Conservation (phyloP, 2,329 filamentous ascomycete genomes). For the Metarhizium guizhouense region DNA sequence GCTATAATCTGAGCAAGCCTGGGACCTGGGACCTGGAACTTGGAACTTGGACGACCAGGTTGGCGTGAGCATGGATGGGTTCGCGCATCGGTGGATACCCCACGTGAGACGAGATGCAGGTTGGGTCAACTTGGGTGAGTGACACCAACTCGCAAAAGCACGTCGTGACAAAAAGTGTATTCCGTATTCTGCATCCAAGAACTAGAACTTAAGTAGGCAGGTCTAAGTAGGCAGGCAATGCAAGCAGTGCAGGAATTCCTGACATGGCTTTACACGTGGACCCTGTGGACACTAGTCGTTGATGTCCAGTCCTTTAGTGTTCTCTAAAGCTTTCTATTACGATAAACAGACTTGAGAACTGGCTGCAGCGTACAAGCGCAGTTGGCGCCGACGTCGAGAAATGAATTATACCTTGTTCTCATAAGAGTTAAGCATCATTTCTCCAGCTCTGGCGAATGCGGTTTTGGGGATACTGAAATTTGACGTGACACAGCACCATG, state of each 20-base stretch:
- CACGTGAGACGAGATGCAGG: conserved; percentile 11
- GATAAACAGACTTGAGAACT: no score
- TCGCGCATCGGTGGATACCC: conserved; percentile 12
- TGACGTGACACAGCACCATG: no score
- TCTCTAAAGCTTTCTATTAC: not conserved
- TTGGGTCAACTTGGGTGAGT: conserved; percentile 1
- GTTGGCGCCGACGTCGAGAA: no score
- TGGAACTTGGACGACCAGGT: not conserved
- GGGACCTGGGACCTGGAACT: no score
- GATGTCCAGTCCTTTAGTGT: not conserved
- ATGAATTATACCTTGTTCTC: no score
- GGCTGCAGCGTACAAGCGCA: no score
- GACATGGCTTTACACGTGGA: conserved; percentile 11
- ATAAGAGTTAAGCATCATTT: no score
- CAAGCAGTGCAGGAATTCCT: not conserved
- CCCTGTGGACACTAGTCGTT: conserved; percentile 6
- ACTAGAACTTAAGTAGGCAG: no score
- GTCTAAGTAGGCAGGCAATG: not conserved
- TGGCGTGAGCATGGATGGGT: conserved; percentile 10
- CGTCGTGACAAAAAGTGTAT: not conserved
- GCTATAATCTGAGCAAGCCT: no score
- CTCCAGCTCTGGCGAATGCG: not conserved
- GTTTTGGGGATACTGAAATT: not conserved
- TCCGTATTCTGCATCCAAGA: no score
- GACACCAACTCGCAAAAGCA: not conserved